Conservation (phyloP, 129 eudicot genomes). For the Daucus carota region DH1_v3.0 NC_030388.2:32813001-32813500, state of each 20-base stretch:
- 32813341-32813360: slow-evolving; percentile 55
- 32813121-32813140: slow-evolving; percentile 24
- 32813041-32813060: slow-evolving; percentile 61
- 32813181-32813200: slow-evolving; percentile 1
- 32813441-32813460: too few relatives aligned
- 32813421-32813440: background rate
- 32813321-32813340: slow-evolving; percentile 77
- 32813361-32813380: background rate
- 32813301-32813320: slow-evolving; percentile 89
- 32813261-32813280: slow-evolving; percentile 73
- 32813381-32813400: background rate
- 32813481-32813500: background rate
- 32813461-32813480: background rate
- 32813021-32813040: slow-evolving; percentile 82
- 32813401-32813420: background rate
- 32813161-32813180: background rate
- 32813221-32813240: slow-evolving; percentile 65
- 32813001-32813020: slow-evolving; percentile 23
- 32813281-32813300: slow-evolving; percentile 73
- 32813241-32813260: slow-evolving; percentile 59
- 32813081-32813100: slow-evolving; percentile 59
- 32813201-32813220: slow-evolving; percentile 54
- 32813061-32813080: slow-evolving; percentile 87
- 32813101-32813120: slow-evolving; percentile 72
- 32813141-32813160: background rate